Base-by-base conservation (phyloP, 495 filamentous ascomycete genomes). In the Penicillium lagena region DNA sequence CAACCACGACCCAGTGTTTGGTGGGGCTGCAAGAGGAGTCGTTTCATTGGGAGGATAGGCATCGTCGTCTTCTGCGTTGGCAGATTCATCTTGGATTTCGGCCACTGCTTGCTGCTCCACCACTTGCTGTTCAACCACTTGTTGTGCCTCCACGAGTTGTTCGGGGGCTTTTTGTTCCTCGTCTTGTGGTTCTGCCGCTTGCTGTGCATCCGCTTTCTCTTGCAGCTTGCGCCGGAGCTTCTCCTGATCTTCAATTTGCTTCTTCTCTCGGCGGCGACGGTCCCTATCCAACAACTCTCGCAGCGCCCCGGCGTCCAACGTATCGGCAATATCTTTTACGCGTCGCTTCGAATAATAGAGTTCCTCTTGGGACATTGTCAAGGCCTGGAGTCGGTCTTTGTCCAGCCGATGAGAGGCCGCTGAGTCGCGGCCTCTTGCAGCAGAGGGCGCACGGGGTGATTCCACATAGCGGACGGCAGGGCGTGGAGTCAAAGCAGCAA, bases 231-330 rank as follows among this genome's bases (percentile, higher is more conserved):
- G 76, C 45, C 86, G 77, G 17, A 86, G 60, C 46, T 70, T 82
- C 49, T 90, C 85, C 45, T 83, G 80, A 17, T 94, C 85, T 35
- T 77, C 73, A 43, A 82, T 71, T 39, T 73, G 74, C 67, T 87
- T 89, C 58, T 77, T 81, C 45, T 95, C 87, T 46, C 74, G 77
- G 29, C 90, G 75, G 46, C 88, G 79, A 47, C 84, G 72, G 58
- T 96, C 90, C 43, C 90, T 70, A 45, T 96, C 90, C 75, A 96
- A 78, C 30, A 95, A 60, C 54, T 94, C 86, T 13, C 89, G 75
- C 39, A 96, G 55, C 53, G 83, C 86, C 31, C 84, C 77, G 1
- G 90, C 85, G 63, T 83, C 85, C 35, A 95, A 68, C 33, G 86
- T 82, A 60, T 95, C 85, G 15, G 89, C 90, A 32, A 93, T 68